Evolutionary conservation across 129 eudicot species (phyloP), one percentile per base, ranked within the genome.

Genomic region (Flaveria bidentis): DNA sequence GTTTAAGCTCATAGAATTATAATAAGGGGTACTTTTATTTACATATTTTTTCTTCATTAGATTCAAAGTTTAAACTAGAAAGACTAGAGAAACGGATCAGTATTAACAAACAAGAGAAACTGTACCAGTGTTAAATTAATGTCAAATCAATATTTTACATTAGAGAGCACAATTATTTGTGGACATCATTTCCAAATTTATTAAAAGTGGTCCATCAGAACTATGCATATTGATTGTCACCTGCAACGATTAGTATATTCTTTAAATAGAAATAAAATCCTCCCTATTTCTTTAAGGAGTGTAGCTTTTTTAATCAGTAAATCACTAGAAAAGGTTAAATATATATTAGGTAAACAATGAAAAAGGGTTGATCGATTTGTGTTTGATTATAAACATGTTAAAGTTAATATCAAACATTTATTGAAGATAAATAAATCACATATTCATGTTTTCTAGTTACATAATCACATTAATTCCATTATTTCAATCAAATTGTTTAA

Each of bases 181-280:
- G 55, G 16, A 3, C 51, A 67, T 9, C 7, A 41, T 71, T 50
- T 71, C 63, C 45, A 50, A 51, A 28, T 50, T 25, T 33, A 67
- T 41, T 39, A 28, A 71, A 28, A 51, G 75, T 49, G 75, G 46
- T 18, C 75, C 75, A 50, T 55, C 47, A 44, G 63, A 71, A 33
- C 75, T 51, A 50, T 49, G 46, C 47, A 51, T 33, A 71, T 71
- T 71, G 63, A 71, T 50, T 18, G 51, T 42, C 33, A 17, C 51
- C 28, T 67, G 4, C 33, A 67, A 39, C 17, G 72, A 67, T 42
- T 10, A 67, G 52, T 42, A 67, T 42, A 67, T 67, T 67, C 72
- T 67, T 47, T 42, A 67, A 67, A 36, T n/a, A 67, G 71, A 67
- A n/a, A 39, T 67, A 41, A 67, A n/a, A 41, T 67, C 14, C 10